Percentiles rank a stretch among this genome's conserved stretches.
Evolutionary conservation across 176 grass and related monocot genomes (phyloP).

Genomic region (barley (Hordeum vulgare)): DNA sequence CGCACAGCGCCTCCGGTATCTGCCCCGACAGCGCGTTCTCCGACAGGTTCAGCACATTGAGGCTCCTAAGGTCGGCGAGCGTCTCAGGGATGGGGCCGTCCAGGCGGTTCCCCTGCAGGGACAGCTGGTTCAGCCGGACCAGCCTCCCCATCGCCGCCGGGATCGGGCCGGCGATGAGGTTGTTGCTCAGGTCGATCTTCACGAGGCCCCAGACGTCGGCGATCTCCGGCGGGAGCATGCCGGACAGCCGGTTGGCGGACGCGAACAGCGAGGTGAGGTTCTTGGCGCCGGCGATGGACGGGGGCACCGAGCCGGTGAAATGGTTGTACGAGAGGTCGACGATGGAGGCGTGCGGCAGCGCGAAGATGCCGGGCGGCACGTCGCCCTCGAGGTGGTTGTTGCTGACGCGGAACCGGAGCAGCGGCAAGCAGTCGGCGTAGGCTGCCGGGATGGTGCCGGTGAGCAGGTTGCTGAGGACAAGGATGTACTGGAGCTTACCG

Average conservation of each 20-base stretch:
- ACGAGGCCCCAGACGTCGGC: conserved; percentile 35
- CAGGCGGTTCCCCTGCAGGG: conserved; percentile 68
- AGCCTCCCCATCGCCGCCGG: conserved; percentile 40
- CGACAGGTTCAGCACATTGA: conserved; percentile 94
- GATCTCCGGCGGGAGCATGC: conserved; percentile 52
- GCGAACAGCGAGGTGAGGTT: conserved; percentile 77
- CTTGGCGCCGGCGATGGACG: conserved; percentile 34
- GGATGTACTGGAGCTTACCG: conserved; percentile 61
- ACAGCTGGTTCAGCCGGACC: conserved; percentile 67
- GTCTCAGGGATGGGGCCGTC: conserved; percentile 59
- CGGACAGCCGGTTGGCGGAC: conserved; percentile 52
- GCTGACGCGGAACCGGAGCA: conserved; percentile 76
- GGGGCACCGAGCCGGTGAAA: conserved; percentile 42
- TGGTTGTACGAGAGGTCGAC: conserved; percentile 79
- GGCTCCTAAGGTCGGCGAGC: conserved; percentile 40
- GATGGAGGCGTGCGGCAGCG: conserved; percentile 66
- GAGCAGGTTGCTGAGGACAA: conserved; percentile 76
- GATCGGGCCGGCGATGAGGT: conserved; percentile 56
- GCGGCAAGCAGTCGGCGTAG: conserved; percentile 46
- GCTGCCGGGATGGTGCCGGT: conserved; percentile 48
- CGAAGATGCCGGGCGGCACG: conserved; percentile 59
- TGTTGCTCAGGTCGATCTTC: conserved; percentile 86
- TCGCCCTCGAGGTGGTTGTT: conserved; percentile 57
- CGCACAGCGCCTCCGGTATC: conserved; percentile 73
- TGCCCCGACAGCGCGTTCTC: conserved; percentile 60